phyloP scores from a whole-genome alignment of 495 filamentous ascomycete genomes.

The Poronia punctata region DNA sequence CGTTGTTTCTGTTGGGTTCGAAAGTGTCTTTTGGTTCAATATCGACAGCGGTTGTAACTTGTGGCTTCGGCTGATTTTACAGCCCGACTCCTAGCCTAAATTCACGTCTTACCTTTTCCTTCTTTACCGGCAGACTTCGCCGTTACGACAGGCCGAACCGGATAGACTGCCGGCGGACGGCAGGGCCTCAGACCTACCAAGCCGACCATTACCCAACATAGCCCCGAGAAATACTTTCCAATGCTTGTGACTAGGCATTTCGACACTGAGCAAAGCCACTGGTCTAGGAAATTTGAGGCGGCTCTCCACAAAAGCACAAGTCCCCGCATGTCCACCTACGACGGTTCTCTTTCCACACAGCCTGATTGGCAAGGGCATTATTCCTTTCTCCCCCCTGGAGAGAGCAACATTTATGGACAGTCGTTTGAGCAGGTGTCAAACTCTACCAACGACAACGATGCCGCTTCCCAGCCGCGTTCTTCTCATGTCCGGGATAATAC shows the following conservation, averaged over 20 bases:
- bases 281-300: slow-evolving; percentile 52
- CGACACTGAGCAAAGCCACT: slow-evolving; percentile 51
- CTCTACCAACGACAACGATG: slow-evolving; percentile 33
- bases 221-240: slow-evolving; percentile 34
- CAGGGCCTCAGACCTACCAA: not conserved
- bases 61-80: not conserved
- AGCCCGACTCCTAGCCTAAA: not conserved
- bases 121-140: not conserved
- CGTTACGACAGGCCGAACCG: slow-evolving; percentile 1
- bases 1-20: too few relatives aligned
- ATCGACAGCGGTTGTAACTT: not conserved
- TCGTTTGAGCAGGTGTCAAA: slow-evolving; percentile 41
- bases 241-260: slow-evolving; percentile 55
- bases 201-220: too few relatives aligned
- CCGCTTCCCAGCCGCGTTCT: slow-evolving; percentile 36
- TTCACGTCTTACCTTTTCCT: not conserved
- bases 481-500: slow-evolving; percentile 30
- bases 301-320: slow-evolving; percentile 42
- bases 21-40: too few relatives aligned
- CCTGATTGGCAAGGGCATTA: slow-evolving; percentile 55
- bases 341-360: slow-evolving; percentile 45
- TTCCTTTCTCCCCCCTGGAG: slow-evolving; percentile 47
- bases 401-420: slow-evolving; percentile 42
- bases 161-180: not conserved
- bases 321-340: slow-evolving; percentile 56